Percentiles rank a stretch among this genome's conserved stretches.
These are phyloP conservation scores for Apiotrichum veenhuisii DNA, from an alignment of 1,284 basidiomycete genomes.

Conservation along the genomic window DNA sequence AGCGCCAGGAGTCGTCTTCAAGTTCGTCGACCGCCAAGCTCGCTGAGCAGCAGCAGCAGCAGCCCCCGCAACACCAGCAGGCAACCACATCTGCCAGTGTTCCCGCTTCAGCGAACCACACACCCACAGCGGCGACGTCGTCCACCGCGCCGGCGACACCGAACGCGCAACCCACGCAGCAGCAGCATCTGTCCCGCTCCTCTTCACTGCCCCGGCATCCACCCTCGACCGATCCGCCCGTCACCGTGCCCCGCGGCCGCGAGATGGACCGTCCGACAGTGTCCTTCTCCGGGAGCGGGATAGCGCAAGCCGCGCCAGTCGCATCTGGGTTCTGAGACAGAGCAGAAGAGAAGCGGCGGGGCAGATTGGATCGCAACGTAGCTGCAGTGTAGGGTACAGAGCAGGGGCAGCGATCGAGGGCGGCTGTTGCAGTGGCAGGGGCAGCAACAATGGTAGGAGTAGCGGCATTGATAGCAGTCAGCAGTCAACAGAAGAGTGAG, in stretches of 20 bases:
- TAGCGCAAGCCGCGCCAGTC: not conserved
- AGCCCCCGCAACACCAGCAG: not conserved
- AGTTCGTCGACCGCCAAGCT: not conserved
- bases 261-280: not conserved
- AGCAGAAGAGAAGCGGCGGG: not conserved
- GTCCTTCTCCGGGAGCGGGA: not conserved
- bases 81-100: not conserved
- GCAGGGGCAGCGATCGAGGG: too few species aligned
- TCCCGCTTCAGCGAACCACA: not conserved
- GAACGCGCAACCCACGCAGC: not conserved
- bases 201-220: not conserved
- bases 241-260: not conserved
- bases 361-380: too few species aligned
- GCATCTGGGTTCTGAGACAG: not conserved
- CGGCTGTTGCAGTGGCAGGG: too few species aligned
- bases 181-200: not conserved
- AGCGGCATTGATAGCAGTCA: too few species aligned
- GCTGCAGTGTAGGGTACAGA: too few species aligned
- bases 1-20: not conserved
- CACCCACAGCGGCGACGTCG: not conserved
- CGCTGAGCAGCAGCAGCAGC: not conserved
- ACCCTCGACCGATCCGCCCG: not conserved
- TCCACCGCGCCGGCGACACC: slow-evolving; percentile 2
- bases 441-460: too few species aligned
- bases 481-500: not conserved